Evolutionary conservation across 1,284 basidiomycete genomes (phyloP), one percentile per base, ranked within the genome.

Genomic region (Termitomyces sp.): DNA sequence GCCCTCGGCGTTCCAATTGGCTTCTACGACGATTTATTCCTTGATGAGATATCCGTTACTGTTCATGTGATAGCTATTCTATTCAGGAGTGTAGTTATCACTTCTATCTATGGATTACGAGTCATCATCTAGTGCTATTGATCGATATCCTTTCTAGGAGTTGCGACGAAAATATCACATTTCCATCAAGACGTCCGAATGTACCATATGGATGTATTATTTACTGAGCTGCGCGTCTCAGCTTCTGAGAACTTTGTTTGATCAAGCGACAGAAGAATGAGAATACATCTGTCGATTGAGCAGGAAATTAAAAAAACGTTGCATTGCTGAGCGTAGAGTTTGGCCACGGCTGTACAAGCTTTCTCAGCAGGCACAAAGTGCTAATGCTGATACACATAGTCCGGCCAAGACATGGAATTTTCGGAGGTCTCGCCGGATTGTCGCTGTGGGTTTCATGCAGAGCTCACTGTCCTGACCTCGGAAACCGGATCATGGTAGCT

Each of bases 301-400:
- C n/a, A 39, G 40, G 55, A 63, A 60, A 72, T 73, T 66, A 72
- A 73, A 73, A 68, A 66, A 71, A 73, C 72, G 72, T 71, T 70
- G 69, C 66, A 63, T 50, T 41, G 57, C 59, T 55, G 58, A 60
- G 44, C 47, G 41, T 50, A 58, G 55, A 51, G 55, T 53, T 59
- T 59, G 55, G 42, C 34, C 24, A 55, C 41, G 50, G 53, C 44
- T 30, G 30, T 26, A 30, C 31, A 40, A 24, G 5, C 13, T 41
- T 36, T 24, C 9, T n/a, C 19, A 42, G 43, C 55, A 65, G 61
- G 62, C 59, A 64, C 62, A 52, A 38, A 48, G 50, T 55, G 33
- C 19, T 50, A 24, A 41, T 52, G 55, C 52, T 38, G 24, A 55
- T 33, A 47, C 48, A 43, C 49, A 46, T 30, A 39, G 38, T 13